Conservation (phyloP, 2,329 filamentous ascomycete species). For the Davidsoniella virescens region DNA sequence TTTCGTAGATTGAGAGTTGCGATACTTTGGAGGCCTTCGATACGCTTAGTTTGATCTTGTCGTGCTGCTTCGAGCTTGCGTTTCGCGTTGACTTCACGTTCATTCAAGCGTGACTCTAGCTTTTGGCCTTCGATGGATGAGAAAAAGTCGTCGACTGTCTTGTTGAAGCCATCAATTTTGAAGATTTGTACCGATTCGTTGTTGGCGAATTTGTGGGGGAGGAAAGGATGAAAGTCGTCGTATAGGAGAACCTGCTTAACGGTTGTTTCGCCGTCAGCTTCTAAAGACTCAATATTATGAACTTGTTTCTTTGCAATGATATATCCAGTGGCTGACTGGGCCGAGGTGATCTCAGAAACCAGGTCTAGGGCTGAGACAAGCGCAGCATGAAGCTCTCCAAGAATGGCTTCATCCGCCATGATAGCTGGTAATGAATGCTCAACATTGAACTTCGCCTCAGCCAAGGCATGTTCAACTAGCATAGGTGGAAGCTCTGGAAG, state of each 20-base stretch:
- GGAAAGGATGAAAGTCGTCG: constrained; percentile 89
- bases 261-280: constrained; percentile 18
- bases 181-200: constrained; percentile 52
- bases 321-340: constrained; percentile 57
- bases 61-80: constrained; percentile 73
- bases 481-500: constrained; percentile 83
- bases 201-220: constrained; percentile 60
- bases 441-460: constrained; percentile 52
- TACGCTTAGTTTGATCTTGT: constrained; percentile 66
- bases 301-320: constrained; percentile 56
- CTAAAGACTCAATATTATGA: not conserved
- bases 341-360: constrained; percentile 50
- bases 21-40: constrained; percentile 66
- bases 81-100: constrained; percentile 67
- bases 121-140: constrained; percentile 92
- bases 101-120: constrained; percentile 64
- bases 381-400: constrained; percentile 51
- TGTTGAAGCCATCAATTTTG: constrained; percentile 73
- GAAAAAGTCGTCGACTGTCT: constrained; percentile 90
- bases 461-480: constrained; percentile 72
- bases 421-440: constrained; percentile 51
- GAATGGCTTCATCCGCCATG: constrained; percentile 43
- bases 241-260: constrained; percentile 48
- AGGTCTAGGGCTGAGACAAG: constrained; percentile 55
- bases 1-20: constrained; percentile 77